Conservation (phyloP, 140 eudicot species). For the Erigeron philadelphicus region DNA sequence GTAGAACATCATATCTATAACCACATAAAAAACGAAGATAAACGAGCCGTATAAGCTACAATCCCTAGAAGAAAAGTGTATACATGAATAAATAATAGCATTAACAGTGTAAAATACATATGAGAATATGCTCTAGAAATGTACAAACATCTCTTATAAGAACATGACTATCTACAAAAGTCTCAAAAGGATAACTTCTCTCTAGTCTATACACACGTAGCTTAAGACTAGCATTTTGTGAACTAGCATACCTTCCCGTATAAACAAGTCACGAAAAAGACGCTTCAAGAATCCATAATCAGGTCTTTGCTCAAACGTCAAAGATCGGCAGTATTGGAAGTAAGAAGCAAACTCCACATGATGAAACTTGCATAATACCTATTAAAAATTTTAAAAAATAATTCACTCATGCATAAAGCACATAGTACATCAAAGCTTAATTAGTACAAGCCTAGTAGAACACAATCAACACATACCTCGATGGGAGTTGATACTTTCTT, state of each 20-base stretch:
- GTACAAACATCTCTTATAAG: not conserved
- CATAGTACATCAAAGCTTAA: not conserved
- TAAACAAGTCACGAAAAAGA: slow-evolving; percentile 79
- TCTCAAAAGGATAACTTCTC: not conserved
- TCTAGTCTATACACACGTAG: not conserved
- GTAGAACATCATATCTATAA: not conserved
- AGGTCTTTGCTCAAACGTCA: slow-evolving; percentile 85
- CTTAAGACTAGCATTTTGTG: not conserved
- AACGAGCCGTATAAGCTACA: not conserved
- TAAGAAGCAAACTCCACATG: slow-evolving; percentile 82
- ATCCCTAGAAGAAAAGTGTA: not conserved
- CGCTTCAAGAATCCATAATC: slow-evolving; percentile 87
- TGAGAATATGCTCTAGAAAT: not conserved
- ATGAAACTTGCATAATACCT: slow-evolving; percentile 80
- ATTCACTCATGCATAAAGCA: not conserved
- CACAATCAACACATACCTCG: slow-evolving; percentile 70
- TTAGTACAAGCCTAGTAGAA: not conserved
- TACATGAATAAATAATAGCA: not conserved
- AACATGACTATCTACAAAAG: too few relatives aligned
- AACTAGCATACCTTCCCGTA: slow-evolving; percentile 62
- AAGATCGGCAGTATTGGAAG: slow-evolving; percentile 84
- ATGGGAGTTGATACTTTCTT: slow-evolving; percentile 82
- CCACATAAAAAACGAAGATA: not conserved
- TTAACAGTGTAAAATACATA: not conserved
- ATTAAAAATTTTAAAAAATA: slow-evolving; percentile 11